A percentile compares a stretch with the other conserved stretches of the same genome.
Evolutionary conservation across 1,284 basidiomycete species (phyloP).

Genomic region (Dichomitus squalens): DNA sequence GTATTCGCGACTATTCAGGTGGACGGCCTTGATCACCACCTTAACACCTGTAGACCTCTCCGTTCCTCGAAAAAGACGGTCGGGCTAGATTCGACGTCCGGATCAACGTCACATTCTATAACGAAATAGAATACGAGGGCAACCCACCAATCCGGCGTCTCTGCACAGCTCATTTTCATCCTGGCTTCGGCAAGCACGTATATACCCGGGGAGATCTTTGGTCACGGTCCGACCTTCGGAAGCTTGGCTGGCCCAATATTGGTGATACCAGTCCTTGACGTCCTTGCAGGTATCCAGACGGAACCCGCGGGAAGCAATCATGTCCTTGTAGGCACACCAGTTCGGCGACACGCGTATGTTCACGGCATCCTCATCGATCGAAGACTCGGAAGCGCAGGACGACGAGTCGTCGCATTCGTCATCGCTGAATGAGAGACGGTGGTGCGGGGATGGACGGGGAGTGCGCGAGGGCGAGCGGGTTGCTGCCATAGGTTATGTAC

Average conservation of each 20-base stretch:
- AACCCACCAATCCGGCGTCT: constrained; percentile 66
- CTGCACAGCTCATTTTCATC: constrained; percentile 66
- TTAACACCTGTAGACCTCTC: constrained; percentile 50
- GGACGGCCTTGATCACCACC: constrained; percentile 69
- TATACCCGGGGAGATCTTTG: constrained; percentile 38
- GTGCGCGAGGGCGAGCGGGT: constrained; percentile 7
- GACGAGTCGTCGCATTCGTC: constrained; percentile 36
- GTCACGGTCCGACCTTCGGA: constrained; percentile 27
- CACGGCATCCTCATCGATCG: constrained; percentile 62
- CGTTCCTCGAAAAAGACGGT: constrained; percentile 69
- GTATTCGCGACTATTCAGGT: constrained; percentile 62
- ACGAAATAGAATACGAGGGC: neutral
- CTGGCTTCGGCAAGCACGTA: constrained; percentile 35
- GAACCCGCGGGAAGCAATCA: constrained; percentile 55
- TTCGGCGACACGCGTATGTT: constrained; percentile 60
- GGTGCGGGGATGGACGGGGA: constrained; percentile 6
- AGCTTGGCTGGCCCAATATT: constrained; percentile 33
- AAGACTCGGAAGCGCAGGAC: constrained; percentile 46
- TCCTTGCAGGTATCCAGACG: constrained; percentile 68
- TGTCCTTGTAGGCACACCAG: constrained; percentile 57
- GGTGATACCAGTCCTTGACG: constrained; percentile 57
- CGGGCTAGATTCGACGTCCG: constrained; percentile 59
- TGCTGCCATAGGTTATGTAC: constrained; percentile 16
- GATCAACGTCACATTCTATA: constrained; percentile 42
- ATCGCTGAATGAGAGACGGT: constrained; percentile 2